Conservation (phyloP, 306 rosid genomes). For the Dicorynia guianensis region DNA sequence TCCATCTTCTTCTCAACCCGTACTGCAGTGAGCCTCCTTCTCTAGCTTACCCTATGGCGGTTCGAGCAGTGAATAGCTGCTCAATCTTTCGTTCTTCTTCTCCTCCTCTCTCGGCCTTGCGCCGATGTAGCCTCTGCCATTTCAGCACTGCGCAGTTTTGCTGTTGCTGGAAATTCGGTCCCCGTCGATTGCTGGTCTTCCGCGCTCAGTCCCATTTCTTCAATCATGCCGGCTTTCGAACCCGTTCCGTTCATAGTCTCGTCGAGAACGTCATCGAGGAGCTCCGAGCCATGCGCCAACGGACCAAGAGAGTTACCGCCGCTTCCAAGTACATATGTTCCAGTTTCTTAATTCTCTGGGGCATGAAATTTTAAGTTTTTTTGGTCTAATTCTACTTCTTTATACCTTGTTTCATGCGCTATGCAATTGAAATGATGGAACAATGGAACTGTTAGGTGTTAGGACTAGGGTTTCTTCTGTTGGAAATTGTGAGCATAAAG, state of each 20-base stretch:
- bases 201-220: conserved; percentile 20
- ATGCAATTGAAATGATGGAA: too few relatives aligned
- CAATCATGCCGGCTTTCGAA: conserved; percentile 43
- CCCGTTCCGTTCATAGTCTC: conserved; percentile 53
- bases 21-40: conserved; percentile 1
- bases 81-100: conserved; percentile 49
- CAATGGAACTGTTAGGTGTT: too few relatives aligned
- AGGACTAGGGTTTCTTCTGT: too few relatives aligned
- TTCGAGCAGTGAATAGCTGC: conserved; percentile 59
- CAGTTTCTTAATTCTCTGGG: neutral
- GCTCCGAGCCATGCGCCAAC: conserved; percentile 47
- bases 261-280: conserved; percentile 57
- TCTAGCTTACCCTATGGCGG: conserved; percentile 47
- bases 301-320: conserved; percentile 45
- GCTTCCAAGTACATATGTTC: conserved; percentile 44
- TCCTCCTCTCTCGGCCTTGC: conserved; percentile 51
- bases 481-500: neutral
- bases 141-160: conserved; percentile 36
- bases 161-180: conserved; percentile 37
- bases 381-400: too few relatives aligned
- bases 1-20: neutral
- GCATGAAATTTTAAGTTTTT: too few relatives aligned
- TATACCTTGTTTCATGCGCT: too few relatives aligned
- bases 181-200: conserved; percentile 17
- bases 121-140: conserved; percentile 43